phyloP scores from a whole-genome alignment of 2,329 filamentous ascomycete species.

The Penicillium janthinellum region DNA sequence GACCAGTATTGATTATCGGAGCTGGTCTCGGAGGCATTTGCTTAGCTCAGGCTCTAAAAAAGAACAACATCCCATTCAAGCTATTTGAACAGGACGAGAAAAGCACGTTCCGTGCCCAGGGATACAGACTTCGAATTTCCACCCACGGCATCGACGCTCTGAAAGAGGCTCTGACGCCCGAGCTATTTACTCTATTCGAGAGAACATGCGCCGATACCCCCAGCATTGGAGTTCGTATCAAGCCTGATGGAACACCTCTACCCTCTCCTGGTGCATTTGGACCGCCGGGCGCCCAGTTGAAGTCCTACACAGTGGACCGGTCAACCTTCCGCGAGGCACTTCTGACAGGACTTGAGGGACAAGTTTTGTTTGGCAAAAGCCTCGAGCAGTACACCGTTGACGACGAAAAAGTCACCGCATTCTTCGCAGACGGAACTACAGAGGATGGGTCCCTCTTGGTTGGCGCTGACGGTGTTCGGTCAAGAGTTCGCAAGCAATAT shows the following conservation, averaged over 20 bases:
- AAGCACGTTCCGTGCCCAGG: constrained; percentile 37
- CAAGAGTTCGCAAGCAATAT: constrained; percentile 40
- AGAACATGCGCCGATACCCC: constrained; percentile 21
- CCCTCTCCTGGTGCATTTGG: background rate
- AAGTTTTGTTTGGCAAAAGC: constrained; percentile 37
- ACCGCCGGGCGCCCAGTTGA: constrained; percentile 13
- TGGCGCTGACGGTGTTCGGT: constrained; percentile 45
- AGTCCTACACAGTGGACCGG: constrained; percentile 36
- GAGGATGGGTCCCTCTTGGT: constrained; percentile 39
- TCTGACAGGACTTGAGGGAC: constrained; percentile 31
- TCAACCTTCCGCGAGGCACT: constrained; percentile 38
- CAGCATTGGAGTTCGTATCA: constrained; percentile 14
- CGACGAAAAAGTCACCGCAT: constrained; percentile 10
- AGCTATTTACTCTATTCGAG: constrained; percentile 24
- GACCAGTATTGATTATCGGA: constrained; percentile 39
- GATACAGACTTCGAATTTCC: constrained; percentile 38
- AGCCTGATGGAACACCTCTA: constrained; percentile 13
- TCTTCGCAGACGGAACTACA: constrained; percentile 38
- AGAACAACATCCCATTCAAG: constrained; percentile 37
- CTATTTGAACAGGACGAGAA: constrained; percentile 41
- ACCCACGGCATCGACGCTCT: constrained; percentile 11
- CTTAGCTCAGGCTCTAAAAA: constrained; percentile 40
- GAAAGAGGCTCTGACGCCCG: constrained; percentile 14
- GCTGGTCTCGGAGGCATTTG: constrained; percentile 40
- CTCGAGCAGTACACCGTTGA: constrained; percentile 25